Evolutionary conservation across 371 early-diverging fungal genomes (phyloP).

Genomic region (Gilbertella persicaria): DNA sequence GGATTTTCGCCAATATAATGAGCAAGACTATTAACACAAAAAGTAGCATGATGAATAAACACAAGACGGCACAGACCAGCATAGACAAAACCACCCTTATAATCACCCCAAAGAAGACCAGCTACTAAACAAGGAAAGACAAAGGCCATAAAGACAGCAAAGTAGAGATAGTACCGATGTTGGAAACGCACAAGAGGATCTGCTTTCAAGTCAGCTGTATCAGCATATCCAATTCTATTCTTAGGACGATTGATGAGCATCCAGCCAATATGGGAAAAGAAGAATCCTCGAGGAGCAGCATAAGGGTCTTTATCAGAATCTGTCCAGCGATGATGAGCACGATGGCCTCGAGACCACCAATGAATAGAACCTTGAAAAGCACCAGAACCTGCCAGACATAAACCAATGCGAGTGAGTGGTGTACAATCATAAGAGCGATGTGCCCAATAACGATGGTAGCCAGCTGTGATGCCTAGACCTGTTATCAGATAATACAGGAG

Average conservation of each 20-base stretch:
- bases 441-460: slow-evolving; percentile 84
- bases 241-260: slow-evolving; percentile 82
- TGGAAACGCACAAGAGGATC: slow-evolving; percentile 81
- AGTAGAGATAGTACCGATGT: slow-evolving; percentile 77
- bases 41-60: slow-evolving; percentile 90
- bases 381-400: slow-evolving; percentile 69
- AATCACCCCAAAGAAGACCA: slow-evolving; percentile 89
- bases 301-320: slow-evolving; percentile 93
- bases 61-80: slow-evolving; percentile 82
- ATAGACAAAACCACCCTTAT: slow-evolving; percentile 85
- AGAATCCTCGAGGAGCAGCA: slow-evolving; percentile 79
- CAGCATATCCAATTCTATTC: slow-evolving; percentile 73
- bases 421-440: slow-evolving; percentile 74
- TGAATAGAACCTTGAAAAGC: slow-evolving; percentile 83
- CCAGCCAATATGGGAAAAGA: slow-evolving; percentile 91
- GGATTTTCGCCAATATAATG: slow-evolving; percentile 79
- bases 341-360: slow-evolving; percentile 88
- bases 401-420: slow-evolving; percentile 51
- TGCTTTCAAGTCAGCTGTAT: slow-evolving; percentile 79
- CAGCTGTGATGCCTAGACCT: slow-evolving; percentile 56
- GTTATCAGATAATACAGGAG: slow-evolving; percentile 82
- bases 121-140: slow-evolving; percentile 83
- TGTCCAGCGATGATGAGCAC: slow-evolving; percentile 89
- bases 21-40: slow-evolving; percentile 91
- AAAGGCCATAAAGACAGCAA: slow-evolving; percentile 75